phyloP scores from a whole-genome alignment of 257 asterid species.

The Plantago major region DNA sequence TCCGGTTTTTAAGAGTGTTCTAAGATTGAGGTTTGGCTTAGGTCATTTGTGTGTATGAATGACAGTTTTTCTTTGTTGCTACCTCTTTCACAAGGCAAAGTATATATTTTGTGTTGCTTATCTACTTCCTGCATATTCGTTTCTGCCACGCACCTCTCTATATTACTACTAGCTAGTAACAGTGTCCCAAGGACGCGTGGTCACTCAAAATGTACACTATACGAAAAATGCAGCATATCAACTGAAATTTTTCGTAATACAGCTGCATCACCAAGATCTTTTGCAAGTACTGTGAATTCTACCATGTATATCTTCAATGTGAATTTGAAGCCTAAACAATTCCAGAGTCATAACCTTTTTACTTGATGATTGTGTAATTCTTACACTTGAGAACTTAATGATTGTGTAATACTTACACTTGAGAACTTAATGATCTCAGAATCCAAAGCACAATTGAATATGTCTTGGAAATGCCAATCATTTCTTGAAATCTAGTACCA shows the following conservation, averaged over 20 bases:
- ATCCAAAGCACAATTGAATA: background rate
- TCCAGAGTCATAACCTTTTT: too few species aligned
- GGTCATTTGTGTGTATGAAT: background rate
- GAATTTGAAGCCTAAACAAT: background rate
- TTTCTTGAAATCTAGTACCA: conserved; percentile 7
- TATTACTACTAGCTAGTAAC: too few species aligned
- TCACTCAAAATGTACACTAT: too few species aligned
- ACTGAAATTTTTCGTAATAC: too few species aligned
- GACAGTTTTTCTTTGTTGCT: background rate
- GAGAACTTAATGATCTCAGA: conserved; percentile 8
- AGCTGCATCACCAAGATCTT: too few species aligned
- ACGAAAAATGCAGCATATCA: too few species aligned
- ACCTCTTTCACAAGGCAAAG: background rate
- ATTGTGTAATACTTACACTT: conserved; percentile 18
- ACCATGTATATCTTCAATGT: background rate
- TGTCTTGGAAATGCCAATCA: background rate
- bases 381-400: conserved; percentile 7
- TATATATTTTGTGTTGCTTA: background rate
- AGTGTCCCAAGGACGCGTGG: too few species aligned
- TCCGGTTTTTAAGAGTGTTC: too few species aligned
- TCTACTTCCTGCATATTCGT: background rate
- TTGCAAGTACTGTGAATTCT: background rate
- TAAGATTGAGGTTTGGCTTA: background rate
- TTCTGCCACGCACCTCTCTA: too few species aligned
- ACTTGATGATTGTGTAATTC: too few species aligned